phyloP scores from a whole-genome alignment of 306 rosid genomes.

The Ormosia emarginata region DNA sequence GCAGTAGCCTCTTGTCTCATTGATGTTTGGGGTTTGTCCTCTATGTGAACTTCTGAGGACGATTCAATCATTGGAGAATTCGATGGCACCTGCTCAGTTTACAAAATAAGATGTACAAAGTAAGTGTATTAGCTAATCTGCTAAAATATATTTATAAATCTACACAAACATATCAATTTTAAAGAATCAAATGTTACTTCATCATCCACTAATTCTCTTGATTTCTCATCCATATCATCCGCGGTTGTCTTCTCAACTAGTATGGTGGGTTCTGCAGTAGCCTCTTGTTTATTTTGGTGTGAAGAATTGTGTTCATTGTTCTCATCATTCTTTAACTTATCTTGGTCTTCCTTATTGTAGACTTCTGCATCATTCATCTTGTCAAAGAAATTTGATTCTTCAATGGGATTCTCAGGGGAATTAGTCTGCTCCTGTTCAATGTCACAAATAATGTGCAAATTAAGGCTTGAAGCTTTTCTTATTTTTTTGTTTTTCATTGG shows the following conservation, averaged over 20 bases:
- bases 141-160: neutral
- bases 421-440: constrained; percentile 26
- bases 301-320: constrained; percentile 18
- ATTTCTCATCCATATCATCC: constrained; percentile 11
- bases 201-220: constrained; percentile 4
- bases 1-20: neutral
- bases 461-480: neutral
- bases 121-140: neutral
- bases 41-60: neutral
- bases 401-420: neutral
- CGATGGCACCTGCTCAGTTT: constrained; percentile 2
- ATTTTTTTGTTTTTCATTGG: neutral
- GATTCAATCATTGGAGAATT: neutral
- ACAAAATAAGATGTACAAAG: neutral
- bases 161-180: neutral
- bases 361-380: constrained; percentile 12
- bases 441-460: neutral
- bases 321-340: constrained; percentile 4
- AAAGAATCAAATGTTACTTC: constrained; percentile 2
- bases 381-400: constrained; percentile 15
- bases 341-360: neutral
- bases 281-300: neutral
- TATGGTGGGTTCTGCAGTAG: neutral
- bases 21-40: neutral
- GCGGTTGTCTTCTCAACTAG: neutral